Evolutionary conservation across 495 filamentous ascomycete species (phyloP).

Genomic region (Penicillium longicatenatum): DNA sequence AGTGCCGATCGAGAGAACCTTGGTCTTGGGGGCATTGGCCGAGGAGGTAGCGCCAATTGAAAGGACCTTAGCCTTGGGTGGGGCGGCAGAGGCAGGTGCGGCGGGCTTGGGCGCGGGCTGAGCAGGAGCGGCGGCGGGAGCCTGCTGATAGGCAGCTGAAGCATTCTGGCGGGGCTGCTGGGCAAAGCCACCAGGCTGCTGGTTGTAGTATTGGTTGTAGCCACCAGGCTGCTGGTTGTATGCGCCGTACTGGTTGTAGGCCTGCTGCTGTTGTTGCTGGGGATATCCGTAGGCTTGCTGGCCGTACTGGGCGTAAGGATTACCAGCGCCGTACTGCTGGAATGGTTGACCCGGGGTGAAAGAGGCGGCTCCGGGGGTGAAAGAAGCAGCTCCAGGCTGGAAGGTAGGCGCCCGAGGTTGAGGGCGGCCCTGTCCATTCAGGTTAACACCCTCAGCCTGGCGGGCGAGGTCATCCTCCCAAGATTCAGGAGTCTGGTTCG

Average conservation of each 20-base stretch:
- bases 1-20: conserved; percentile 67
- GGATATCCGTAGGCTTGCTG: conserved; percentile 54
- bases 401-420: conserved; percentile 57
- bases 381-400: conserved; percentile 71
- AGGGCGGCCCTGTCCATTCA: conserved; percentile 77
- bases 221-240: conserved; percentile 49
- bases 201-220: conserved; percentile 65
- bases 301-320: conserved; percentile 40
- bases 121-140: conserved; percentile 30
- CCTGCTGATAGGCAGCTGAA: conserved; percentile 59
- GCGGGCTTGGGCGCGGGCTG: conserved; percentile 35
- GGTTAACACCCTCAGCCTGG: conserved; percentile 81
- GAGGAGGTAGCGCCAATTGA: conserved; percentile 42
- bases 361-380: conserved; percentile 73
- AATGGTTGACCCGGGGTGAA: conserved; percentile 78
- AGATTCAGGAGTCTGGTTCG: conserved; percentile 74
- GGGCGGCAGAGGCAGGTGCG: conserved; percentile 29
- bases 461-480: conserved; percentile 95
- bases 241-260: conserved; percentile 50
- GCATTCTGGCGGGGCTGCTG: conserved; percentile 43
- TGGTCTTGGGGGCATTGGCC: conserved; percentile 62
- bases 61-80: conserved; percentile 39
- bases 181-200: conserved; percentile 52
- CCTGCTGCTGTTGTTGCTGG: conserved; percentile 42
- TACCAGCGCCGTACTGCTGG: conserved; percentile 46